phyloP scores from a whole-genome alignment of 164 flowering plant genomes.

The Vitis labrusca region DNA sequence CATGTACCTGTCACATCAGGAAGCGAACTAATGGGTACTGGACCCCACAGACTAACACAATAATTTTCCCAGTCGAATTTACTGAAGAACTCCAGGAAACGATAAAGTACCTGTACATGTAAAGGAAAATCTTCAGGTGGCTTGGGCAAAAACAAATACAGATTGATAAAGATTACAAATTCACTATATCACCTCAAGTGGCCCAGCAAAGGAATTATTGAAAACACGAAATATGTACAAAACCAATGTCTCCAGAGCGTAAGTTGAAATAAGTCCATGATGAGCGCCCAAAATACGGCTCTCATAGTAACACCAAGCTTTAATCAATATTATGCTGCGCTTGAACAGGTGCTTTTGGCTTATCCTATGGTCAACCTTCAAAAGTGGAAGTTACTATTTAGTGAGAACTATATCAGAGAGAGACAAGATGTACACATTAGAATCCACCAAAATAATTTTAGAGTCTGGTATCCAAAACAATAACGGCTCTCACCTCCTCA shows the following conservation, averaged over 20 bases:
- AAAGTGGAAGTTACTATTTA: conserved; percentile 1
- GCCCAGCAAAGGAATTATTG: conserved; percentile 90
- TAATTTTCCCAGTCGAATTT: conserved; percentile 97
- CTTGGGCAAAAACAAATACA: conserved; percentile 8
- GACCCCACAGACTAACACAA: conserved; percentile 97
- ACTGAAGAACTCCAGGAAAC: conserved; percentile 94
- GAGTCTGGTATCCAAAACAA: too few species aligned
- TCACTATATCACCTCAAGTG: conserved; percentile 70
- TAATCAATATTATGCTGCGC: conserved; percentile 93
- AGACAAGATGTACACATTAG: too few species aligned
- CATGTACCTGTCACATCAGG: conserved; percentile 80
- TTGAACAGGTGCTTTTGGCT: conserved; percentile 83
- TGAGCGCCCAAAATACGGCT: conserved; percentile 99
- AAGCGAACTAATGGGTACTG: conserved; percentile 82
- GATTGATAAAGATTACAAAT: neutral
- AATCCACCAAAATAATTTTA: neutral
- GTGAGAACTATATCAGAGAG: neutral
- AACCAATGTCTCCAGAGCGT: conserved; percentile 96
- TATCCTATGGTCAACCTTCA: conserved; percentile 86
- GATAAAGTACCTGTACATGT: conserved; percentile 77
- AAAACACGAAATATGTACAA: conserved; percentile 93
- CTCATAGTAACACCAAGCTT: conserved; percentile 99
- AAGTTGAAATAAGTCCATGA: conserved; percentile 97
- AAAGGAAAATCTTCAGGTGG: conserved; percentile 13
- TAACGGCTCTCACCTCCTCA: conserved; percentile 64